These are phyloP conservation scores for Binderoboletus segoi DNA, from an alignment of 1,284 basidiomycete species.

Conservation along the genomic window DNA sequence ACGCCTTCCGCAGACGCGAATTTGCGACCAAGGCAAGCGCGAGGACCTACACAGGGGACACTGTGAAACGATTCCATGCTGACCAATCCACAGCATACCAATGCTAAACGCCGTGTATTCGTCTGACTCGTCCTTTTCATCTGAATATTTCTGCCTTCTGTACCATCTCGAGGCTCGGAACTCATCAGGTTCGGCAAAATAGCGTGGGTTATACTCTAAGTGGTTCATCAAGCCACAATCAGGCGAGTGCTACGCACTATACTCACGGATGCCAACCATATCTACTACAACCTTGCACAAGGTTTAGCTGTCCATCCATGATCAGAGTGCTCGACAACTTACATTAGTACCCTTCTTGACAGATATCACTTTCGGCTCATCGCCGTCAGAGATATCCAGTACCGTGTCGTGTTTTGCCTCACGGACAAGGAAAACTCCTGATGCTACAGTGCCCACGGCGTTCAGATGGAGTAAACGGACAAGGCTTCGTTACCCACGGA, in stretches of 20 bases:
- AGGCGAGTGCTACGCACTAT: not conserved
- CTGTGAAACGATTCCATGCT: not conserved
- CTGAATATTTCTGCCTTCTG: constrained; percentile 16
- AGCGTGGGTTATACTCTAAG: constrained; percentile 40
- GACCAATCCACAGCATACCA: constrained; percentile 23
- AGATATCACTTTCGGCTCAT: constrained; percentile 19
- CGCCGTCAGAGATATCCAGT: constrained; percentile 21
- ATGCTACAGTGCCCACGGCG: constrained; percentile 13
- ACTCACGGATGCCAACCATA: constrained; percentile 55
- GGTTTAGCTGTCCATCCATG: constrained; percentile 1
- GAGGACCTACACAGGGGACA: constrained; percentile 39
- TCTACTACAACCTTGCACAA: constrained; percentile 43
- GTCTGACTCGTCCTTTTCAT: constrained; percentile 31
- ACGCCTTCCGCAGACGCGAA: constrained; percentile 56
- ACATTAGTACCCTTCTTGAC: constrained; percentile 36
- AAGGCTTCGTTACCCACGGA: constrained; percentile 40
- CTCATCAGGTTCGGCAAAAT: constrained; percentile 42
- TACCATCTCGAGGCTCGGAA: constrained; percentile 47
- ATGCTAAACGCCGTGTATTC: constrained; percentile 48
- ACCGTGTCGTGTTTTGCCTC: constrained; percentile 24
- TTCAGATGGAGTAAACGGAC: constrained; percentile 1
- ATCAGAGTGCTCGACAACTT: not conserved
- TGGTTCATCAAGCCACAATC: not conserved
- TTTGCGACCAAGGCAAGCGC: constrained; percentile 56
- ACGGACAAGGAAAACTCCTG: constrained; percentile 23